These are phyloP conservation scores for Coemansia sp. DNA, from an alignment of 192 early-diverging fungal species.

Conservation along the genomic window DNA sequence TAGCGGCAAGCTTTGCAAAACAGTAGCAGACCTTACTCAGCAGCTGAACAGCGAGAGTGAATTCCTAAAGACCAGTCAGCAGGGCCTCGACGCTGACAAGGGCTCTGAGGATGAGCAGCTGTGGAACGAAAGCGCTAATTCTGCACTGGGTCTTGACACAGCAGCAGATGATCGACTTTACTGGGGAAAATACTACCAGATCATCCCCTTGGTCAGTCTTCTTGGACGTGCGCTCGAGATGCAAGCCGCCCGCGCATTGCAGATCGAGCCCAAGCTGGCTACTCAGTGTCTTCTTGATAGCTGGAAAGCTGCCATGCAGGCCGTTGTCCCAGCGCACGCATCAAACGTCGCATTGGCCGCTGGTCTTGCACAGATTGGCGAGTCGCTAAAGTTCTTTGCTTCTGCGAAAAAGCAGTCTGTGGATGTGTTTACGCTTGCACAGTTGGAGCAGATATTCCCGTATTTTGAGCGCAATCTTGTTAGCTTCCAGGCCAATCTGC, in stretches of 20 bases:
- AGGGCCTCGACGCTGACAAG: neutral
- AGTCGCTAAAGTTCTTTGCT: conserved; percentile 18
- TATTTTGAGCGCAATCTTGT: conserved; percentile 37
- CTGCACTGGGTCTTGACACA: conserved; percentile 29
- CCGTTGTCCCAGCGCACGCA: conserved; percentile 20
- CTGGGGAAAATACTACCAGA: conserved; percentile 47
- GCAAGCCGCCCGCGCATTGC: conserved; percentile 14
- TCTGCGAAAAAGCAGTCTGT: conserved; percentile 11
- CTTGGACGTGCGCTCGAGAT: conserved; percentile 39
- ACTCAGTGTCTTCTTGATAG: conserved; percentile 16
- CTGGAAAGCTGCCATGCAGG: conserved; percentile 22
- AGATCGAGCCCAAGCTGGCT: conserved; percentile 4
- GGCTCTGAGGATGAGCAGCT: neutral
- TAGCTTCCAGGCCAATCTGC: conserved; percentile 52
- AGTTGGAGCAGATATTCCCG: conserved; percentile 27
- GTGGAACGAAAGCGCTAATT: conserved; percentile 20
- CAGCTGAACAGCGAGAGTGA: neutral
- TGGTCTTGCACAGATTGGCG: conserved; percentile 24
- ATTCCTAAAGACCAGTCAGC: neutral
- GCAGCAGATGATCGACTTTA: conserved; percentile 22
- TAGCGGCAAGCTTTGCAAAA: conserved; percentile 11
- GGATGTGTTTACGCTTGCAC: conserved; percentile 23
- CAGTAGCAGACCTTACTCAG: conserved; percentile 18
- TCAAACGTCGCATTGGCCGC: conserved; percentile 29
- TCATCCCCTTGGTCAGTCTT: conserved; percentile 33